Percentiles rank a stretch among this genome's conserved stretches.
Conservation (phyloP, 768 basidiomycete species). For the Mrakia hoshinonis region DNA sequence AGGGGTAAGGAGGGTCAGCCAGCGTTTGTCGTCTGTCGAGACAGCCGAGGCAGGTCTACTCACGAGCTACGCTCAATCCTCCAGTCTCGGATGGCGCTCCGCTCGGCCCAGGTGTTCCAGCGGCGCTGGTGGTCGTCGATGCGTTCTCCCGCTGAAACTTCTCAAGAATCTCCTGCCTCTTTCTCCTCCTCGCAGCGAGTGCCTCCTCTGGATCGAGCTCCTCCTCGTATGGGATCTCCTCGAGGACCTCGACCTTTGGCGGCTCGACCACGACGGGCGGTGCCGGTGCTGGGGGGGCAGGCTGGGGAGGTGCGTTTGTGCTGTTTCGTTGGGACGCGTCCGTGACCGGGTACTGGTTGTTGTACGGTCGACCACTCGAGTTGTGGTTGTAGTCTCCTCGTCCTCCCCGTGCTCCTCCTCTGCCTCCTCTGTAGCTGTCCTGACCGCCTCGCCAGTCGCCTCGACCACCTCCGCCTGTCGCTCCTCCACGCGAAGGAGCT, state of each 20-base stretch:
- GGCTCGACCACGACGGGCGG: neutral
- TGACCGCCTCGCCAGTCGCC: slow-evolving; percentile 15
- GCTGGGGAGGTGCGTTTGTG: slow-evolving; percentile 5
- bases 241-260: slow-evolving; percentile 19
- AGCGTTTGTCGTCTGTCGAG: neutral
- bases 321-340: neutral
- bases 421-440: slow-evolving; percentile 4
- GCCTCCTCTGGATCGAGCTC: slow-evolving; percentile 28
- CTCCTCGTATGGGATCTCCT: slow-evolving; percentile 21
- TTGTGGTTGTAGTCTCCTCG: slow-evolving; percentile 12
- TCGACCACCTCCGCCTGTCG: neutral
- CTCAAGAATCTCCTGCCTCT: slow-evolving; percentile 21
- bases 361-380: neutral
- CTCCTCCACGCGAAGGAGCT: neutral
- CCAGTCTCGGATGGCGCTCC: neutral
- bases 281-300: neutral
- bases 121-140: slow-evolving; percentile 8
- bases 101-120: slow-evolving; percentile 2
- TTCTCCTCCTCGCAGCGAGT: slow-evolving; percentile 23
- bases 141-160: slow-evolving; percentile 16
- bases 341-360: slow-evolving; percentile 3
- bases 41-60: neutral
- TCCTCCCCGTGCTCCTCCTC: slow-evolving; percentile 12
- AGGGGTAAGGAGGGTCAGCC: neutral
- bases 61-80: neutral